Conservation (phyloP, 768 basidiomycete genomes). For the Lentinula sp. region DNA sequence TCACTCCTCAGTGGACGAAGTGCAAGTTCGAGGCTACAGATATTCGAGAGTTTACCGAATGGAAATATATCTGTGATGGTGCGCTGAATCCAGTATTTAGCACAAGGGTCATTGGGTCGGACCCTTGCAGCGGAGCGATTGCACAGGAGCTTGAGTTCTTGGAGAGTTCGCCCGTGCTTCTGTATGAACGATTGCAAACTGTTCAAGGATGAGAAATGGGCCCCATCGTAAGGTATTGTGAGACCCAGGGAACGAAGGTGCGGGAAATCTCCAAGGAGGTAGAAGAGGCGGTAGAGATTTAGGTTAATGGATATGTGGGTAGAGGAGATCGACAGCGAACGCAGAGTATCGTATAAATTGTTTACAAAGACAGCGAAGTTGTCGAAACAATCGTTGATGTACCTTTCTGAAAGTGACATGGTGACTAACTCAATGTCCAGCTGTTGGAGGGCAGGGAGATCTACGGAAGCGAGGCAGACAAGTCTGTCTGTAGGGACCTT, state of each 20-base stretch:
- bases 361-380: slow-evolving; percentile 40
- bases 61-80: slow-evolving; percentile 1
- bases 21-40: neutral
- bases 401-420: slow-evolving; percentile 14
- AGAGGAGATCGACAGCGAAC: slow-evolving; percentile 28
- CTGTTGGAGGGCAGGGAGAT: slow-evolving; percentile 27
- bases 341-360: slow-evolving; percentile 31
- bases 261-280: slow-evolving; percentile 31
- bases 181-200: slow-evolving; percentile 28
- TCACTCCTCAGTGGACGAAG: slow-evolving; percentile 1
- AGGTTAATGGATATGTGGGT: slow-evolving; percentile 30
- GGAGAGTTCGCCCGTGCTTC: slow-evolving; percentile 27
- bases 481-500: slow-evolving; percentile 34
- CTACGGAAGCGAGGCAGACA: slow-evolving; percentile 23
- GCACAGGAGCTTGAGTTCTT: slow-evolving; percentile 29
- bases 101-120: slow-evolving; percentile 18
- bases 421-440: slow-evolving; percentile 32
- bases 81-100: slow-evolving; percentile 36
- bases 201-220: slow-evolving; percentile 28
- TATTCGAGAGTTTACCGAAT: neutral
- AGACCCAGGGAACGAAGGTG: slow-evolving; percentile 29
- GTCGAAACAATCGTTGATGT: slow-evolving; percentile 31
- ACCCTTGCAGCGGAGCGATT: slow-evolving; percentile 12
- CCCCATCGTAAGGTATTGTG: slow-evolving; percentile 40
- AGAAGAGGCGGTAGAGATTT: slow-evolving; percentile 32